Percentiles rank a stretch among this genome's conserved stretches.
Conservation (phyloP, 2,329 filamentous ascomycete species). For the Sarocladium brachiariae region DNA sequence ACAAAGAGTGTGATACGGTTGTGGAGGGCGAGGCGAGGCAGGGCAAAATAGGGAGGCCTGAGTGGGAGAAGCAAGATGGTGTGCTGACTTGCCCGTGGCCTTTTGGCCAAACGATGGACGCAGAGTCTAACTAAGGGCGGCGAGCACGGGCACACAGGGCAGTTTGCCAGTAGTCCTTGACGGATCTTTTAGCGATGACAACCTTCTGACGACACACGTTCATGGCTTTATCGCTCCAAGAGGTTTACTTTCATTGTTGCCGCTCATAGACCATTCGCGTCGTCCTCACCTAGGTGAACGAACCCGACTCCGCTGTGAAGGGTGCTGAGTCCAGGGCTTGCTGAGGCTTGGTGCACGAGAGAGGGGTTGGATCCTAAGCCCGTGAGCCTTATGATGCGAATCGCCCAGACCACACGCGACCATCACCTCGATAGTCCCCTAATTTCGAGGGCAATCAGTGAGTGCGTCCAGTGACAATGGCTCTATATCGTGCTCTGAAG, state of each 20-base stretch:
- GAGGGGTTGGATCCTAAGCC: too few species aligned
- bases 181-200: neutral
- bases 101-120: too few species aligned
- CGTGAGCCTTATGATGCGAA: too few species aligned
- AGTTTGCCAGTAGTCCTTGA: neutral
- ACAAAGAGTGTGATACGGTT: neutral
- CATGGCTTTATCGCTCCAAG: too few species aligned
- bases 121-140: neutral
- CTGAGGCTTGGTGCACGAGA: neutral
- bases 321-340: slow-evolving; percentile 4
- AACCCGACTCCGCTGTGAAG: neutral
- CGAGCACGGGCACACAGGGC: too few species aligned
- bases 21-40: neutral
- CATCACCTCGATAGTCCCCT: neutral
- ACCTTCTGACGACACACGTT: neutral
- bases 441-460: too few species aligned
- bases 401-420: too few species aligned
- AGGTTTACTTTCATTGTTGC: too few species aligned
- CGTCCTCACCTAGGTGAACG: neutral
- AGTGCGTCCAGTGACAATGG: too few species aligned
- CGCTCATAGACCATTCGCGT: too few species aligned
- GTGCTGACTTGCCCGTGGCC: neutral
- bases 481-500: neutral
- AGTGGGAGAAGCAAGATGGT: neutral
- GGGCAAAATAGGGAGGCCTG: neutral